These are phyloP conservation scores for Bromus sterilis DNA, from an alignment of 176 grass and related monocot species.

Conservation along the genomic window DNA sequence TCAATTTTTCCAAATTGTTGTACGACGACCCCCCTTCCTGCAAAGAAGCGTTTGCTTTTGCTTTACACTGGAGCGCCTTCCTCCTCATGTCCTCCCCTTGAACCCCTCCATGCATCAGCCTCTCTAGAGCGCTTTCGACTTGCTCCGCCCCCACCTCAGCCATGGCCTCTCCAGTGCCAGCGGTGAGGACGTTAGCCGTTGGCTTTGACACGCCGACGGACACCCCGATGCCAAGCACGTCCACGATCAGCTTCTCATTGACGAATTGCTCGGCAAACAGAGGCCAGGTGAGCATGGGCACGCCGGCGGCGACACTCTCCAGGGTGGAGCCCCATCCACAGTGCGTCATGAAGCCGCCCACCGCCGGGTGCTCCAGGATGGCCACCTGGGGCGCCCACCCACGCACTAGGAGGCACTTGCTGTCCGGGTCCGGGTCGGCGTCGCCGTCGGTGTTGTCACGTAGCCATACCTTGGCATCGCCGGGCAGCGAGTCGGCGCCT, in stretches of 20 bases:
- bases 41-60: background rate
- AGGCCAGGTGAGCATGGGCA: no score
- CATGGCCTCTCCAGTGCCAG: background rate
- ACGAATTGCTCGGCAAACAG: no score
- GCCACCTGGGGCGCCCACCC: conserved; percentile 60
- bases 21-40: conserved; percentile 39
- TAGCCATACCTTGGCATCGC: conserved; percentile 26
- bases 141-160: conserved; percentile 15
- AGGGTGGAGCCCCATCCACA: conserved; percentile 78
- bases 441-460: conserved; percentile 12
- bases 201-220: no score
- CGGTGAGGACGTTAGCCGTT: background rate
- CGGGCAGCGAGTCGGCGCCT: conserved; percentile 2
- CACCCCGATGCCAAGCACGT: no score
- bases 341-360: no score
- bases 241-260: no score
- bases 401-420: conserved; percentile 28
- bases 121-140: conserved; percentile 25
- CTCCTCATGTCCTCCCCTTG: conserved; percentile 21
- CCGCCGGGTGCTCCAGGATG: conserved; percentile 43
- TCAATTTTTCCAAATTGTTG: conserved; percentile 13
- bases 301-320: conserved; percentile 41
- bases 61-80: background rate
- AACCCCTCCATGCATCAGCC: conserved; percentile 23
- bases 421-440: background rate